Base-by-base conservation (phyloP, 306 rosid species). In the Cicer cuneatum region DNA sequence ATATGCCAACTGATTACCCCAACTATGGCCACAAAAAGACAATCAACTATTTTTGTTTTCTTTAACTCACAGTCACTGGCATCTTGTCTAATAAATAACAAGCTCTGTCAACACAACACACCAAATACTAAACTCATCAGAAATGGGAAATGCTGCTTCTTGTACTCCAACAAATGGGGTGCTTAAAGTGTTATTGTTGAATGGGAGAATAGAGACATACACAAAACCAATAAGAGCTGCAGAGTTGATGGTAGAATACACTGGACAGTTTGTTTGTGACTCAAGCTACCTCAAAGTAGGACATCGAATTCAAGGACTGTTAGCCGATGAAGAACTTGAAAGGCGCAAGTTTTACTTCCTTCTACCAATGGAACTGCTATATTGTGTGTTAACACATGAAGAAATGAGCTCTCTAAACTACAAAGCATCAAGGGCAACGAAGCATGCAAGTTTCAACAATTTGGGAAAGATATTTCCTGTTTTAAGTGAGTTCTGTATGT, bases 361-460 rank as follows among this genome's bases (percentile, higher is more conserved):
- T 65, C 93, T 93, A 47, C 97, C 97, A 1, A 86, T 93, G 93
- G 97, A 93, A 3, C 81, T 88, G 16, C 89, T 93, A 2, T 93
- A 90, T 85, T 93, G 97, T 1, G 96, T 88, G 16, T 87, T 93
- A 6, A 93, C 98, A 1, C 83, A 67, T 52, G 97, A 93, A 72
- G 98, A 93, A 67, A 83, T 91, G 86, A 77, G 80, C 77, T 81
- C 87, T 76, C 78, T 93, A 61, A 84, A 81, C 59, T 81, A 80
- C 83, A 89, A 71, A 47, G 93, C 96, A 11, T 78, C 92, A 8
- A 81, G 80, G 74, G 88, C 89, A 42, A n/a, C 85, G 39, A 90
- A 87, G 78, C 87, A 82, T 41, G 78, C 74, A 8, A 83, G 82
- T 45, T 80, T 85, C 15, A 86, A 80, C 69, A 82, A 85, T 52